Percentiles rank a stretch among this genome's conserved stretches.
phyloP scores from a whole-genome alignment of 2,329 filamentous ascomycete genomes.

The Hymenoscyphus scutula region DNA sequence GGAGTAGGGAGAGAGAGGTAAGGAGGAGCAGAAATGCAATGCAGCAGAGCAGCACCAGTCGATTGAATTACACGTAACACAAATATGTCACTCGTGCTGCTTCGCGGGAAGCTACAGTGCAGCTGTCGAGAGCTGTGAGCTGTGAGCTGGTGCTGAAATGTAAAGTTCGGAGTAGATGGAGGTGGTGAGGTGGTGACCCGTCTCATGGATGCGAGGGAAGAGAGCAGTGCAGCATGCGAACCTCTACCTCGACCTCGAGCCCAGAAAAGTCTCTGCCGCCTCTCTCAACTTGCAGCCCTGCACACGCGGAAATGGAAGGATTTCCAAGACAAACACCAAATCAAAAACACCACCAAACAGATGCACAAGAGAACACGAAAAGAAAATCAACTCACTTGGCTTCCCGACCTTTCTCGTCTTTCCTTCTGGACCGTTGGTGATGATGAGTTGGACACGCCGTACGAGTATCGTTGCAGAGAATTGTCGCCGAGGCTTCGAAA shows the following conservation, averaged over 20 bases:
- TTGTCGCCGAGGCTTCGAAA: not conserved
- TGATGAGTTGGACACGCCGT: not conserved
- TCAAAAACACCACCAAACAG: not conserved
- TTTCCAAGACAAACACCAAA: not conserved
- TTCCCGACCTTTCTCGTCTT: not conserved
- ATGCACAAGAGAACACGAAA: not conserved
- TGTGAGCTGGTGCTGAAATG: no score
- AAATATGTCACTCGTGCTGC: not conserved
- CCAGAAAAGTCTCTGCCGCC: not conserved
- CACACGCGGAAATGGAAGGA: not conserved
- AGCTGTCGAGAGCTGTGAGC: not conserved
- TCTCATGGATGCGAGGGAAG: no score
- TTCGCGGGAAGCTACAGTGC: not conserved
- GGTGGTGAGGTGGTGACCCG: no score
- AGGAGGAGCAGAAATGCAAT: not conserved
- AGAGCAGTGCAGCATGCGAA: no score
- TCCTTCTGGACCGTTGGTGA: not conserved
- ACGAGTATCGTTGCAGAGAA: not conserved
- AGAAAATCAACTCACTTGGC: not conserved
- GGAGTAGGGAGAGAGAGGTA: not conserved
- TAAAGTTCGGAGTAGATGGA: no score
- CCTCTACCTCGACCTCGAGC: no score
- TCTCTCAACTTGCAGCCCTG: not conserved
- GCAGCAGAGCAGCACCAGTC: not conserved
- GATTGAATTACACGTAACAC: slow-evolving; percentile 11